Evolutionary conservation across 495 filamentous ascomycete species (phyloP), one percentile per base, ranked within the genome.

Genomic region (Podospora comata): DNA sequence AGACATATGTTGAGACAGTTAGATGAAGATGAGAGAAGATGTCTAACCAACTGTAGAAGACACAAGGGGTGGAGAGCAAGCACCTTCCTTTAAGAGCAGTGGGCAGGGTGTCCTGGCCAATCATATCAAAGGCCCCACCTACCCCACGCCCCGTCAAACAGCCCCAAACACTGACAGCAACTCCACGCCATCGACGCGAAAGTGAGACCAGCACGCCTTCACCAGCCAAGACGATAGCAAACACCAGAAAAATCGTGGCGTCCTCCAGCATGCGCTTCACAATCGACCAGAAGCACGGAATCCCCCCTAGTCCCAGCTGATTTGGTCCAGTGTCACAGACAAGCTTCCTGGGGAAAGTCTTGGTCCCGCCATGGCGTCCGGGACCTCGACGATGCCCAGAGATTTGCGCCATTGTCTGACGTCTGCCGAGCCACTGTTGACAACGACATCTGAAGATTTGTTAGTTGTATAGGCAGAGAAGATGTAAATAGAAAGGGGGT

Each of bases 351-450:
- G 71, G 62, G 62, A 65, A 48, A 39, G 63, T 67, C 72, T 70
- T 74, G 67, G 68, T 62, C 23, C 48, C 54, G 63, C 67, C 48
- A 28, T 67, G 65, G 67, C 65, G 59, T n/a, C 56, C 64, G 66
- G 68, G 20, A 68, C 63, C 58, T 13, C 15, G 56, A 48, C 60
- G 62, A 61, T 67, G 70, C 72, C 67, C 72, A 74, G 72, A 74
- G 67, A 68, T 67, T 60, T 27, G 32, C 16, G 54, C 32, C 44
- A 56, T 53, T 53, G 16, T 19, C 3, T 72, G 62, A 67, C 65
- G 67, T 70, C 57, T 65, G 67, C 69, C 68, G 66, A 73, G 71
- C 19, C 48, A 54, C 19, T 56, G 53, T 55, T n/a, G 20, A 58
- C 60, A 23, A 60, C 56, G 60, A 68, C 64, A 62, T 13, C 18